Conservation (phyloP, 2,329 filamentous ascomycete genomes). For the Ploettnerulaceae sp. region DNA sequence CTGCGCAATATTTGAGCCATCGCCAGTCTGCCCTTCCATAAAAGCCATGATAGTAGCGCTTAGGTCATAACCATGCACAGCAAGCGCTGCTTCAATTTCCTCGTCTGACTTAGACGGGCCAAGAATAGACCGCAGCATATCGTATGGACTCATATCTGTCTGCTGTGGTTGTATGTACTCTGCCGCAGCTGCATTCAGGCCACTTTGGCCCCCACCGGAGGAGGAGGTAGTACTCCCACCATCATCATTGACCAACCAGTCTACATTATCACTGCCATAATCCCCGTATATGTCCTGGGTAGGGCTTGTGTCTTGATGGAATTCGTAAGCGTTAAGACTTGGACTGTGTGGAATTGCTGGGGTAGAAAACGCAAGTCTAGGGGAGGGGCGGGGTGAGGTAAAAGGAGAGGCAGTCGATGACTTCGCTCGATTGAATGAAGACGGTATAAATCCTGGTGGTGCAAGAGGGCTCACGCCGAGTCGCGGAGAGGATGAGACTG, state of each 20-base stretch:
- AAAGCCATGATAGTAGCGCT: constrained; percentile 86
- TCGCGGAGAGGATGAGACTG: constrained; percentile 76
- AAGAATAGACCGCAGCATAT: constrained; percentile 93
- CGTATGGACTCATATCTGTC: constrained; percentile 94
- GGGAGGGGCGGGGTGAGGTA: constrained; percentile 87
- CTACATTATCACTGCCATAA: constrained; percentile 88
- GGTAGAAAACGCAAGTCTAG: constrained; percentile 81
- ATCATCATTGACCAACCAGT: constrained; percentile 91
- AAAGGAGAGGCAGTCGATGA: constrained; percentile 84
- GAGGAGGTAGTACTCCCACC: constrained; percentile 77
- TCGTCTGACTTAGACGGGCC: constrained; percentile 86
- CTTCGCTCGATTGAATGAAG: constrained; percentile 70
- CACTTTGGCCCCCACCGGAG: constrained; percentile 59
- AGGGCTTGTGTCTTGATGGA: constrained; percentile 74
- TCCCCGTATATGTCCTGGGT: constrained; percentile 85
- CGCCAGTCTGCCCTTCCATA: constrained; percentile 65
- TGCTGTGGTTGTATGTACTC: constrained; percentile 67
- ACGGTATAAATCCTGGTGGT: constrained; percentile 76
- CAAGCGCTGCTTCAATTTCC: constrained; percentile 87
- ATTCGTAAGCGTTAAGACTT: constrained; percentile 90
- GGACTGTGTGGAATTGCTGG: constrained; percentile 92
- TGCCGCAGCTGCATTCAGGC: constrained; percentile 72
- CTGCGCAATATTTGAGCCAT: constrained; percentile 42
- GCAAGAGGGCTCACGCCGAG: constrained; percentile 77
- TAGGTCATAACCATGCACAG: constrained; percentile 85